Conservation (phyloP, 2,329 filamentous ascomycete genomes). For the Ascosphaera acerosa region DNA sequence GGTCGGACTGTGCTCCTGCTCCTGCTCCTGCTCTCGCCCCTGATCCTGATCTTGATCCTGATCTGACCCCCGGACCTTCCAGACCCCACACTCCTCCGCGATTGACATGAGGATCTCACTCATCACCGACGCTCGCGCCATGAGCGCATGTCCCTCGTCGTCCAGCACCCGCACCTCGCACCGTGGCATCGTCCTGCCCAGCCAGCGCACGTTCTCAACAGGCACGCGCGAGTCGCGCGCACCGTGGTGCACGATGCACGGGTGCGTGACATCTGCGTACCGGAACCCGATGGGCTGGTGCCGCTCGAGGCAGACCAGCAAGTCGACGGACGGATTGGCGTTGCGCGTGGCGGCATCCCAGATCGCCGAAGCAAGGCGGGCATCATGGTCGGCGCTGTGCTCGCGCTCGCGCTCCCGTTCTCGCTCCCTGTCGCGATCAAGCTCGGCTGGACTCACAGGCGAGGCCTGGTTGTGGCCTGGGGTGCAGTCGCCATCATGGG, state of each 20-base stretch:
- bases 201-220: constrained; percentile 83
- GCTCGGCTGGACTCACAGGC: constrained; percentile 31
- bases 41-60: no score
- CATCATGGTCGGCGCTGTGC: constrained; percentile 38
- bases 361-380: constrained; percentile 68
- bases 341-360: constrained; percentile 82
- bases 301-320: constrained; percentile 78
- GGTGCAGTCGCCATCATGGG: no score
- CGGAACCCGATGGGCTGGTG: constrained; percentile 82
- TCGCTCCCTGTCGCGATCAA: constrained; percentile 20
- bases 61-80: no score
- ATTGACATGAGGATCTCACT: constrained; percentile 86
- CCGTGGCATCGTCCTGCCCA: constrained; percentile 76
- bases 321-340: constrained; percentile 79
- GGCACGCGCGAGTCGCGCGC: constrained; percentile 76
- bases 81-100: constrained; percentile 77
- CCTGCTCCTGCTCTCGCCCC: no score
- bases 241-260: constrained; percentile 85
- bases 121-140: constrained; percentile 90
- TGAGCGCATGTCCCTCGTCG: constrained; percentile 79
- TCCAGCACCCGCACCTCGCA: constrained; percentile 82
- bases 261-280: constrained; percentile 82
- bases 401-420: constrained; percentile 9
- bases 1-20: no score
- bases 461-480: no score